Percentiles rank a stretch among this genome's conserved stretches.
These are phyloP conservation scores for Astrocystis sublimbata DNA, from an alignment of 495 filamentous ascomycete species.

Conservation along the genomic window DNA sequence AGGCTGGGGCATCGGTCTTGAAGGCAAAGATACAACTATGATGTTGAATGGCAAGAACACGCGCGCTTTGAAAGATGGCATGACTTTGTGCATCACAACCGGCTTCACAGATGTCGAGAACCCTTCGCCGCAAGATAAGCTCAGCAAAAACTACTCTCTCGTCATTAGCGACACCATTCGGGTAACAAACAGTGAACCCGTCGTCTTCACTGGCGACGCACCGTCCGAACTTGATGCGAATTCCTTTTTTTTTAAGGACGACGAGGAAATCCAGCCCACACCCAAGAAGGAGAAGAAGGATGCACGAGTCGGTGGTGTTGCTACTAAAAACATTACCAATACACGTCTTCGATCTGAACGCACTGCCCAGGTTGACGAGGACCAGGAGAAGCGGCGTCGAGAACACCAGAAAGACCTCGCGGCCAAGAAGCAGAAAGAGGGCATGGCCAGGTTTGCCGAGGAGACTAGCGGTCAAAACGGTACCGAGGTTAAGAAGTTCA, in stretches of 20 bases:
- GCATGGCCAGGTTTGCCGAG: constrained; percentile 75
- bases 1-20: constrained; percentile 88
- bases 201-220: constrained; percentile 90
- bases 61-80: constrained; percentile 84
- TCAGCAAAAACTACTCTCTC: constrained; percentile 83
- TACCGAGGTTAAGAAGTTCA: constrained; percentile 93
- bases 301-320: constrained; percentile 75
- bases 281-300: constrained; percentile 82
- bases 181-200: constrained; percentile 71
- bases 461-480: constrained; percentile 84
- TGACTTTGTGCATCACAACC: constrained; percentile 88
- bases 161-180: constrained; percentile 91
- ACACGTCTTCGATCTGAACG: constrained; percentile 91
- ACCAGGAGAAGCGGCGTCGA: constrained; percentile 80
- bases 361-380: constrained; percentile 80
- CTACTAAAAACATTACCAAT: constrained; percentile 88
- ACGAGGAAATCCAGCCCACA: constrained; percentile 67
- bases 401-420: constrained; percentile 94
- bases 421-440: constrained; percentile 82
- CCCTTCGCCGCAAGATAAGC: constrained; percentile 76
- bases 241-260: constrained; percentile 96
- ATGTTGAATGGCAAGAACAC: constrained; percentile 82
- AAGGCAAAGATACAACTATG: constrained; percentile 79
- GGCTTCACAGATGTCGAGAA: constrained; percentile 89
- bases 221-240: constrained; percentile 86